Base-by-base conservation (phyloP, 495 filamentous ascomycete genomes). In the Staphylotrichum tortipilum region DNA sequence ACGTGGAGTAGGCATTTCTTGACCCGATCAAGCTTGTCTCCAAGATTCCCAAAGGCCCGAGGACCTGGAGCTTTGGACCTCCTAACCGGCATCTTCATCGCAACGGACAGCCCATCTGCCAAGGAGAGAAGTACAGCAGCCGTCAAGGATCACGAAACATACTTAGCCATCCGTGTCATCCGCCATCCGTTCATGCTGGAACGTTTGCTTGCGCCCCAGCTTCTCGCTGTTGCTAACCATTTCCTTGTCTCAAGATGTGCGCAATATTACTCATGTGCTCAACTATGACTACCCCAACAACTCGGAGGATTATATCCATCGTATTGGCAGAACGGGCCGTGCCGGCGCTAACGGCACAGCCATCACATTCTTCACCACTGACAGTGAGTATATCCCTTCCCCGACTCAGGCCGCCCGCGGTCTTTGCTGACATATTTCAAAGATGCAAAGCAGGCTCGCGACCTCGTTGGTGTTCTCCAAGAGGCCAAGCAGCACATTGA, bases 231-330 rank as follows among this genome's bases (percentile, higher is more conserved):
- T 79, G 88, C 91, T 97, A 95, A 96, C 88, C 73, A 78, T 68
- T 69, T 59, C 48, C 50, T 15, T 56, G 62, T 58, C 67, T 83
- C 38, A 95, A 98, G 92, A 98, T 83, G 92, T 98, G 78, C 89
- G 89, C 71, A 91, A 98, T 79, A 98, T 98, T 73, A 96, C 91
- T 71, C 92, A 98, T 76, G 92, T 98, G 75, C 79, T 98, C 74
- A 98, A 98, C 84, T 97, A 96, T 86, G 92, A 98, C 72, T 95
- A 95, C 69, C 92, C 92, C 67, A 96, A 97, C 78, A 98, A 98
- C 77, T 97, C 92, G 71, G 92, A 98, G 74, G 91, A 96, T 70
- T 98, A 98, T 62, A 91, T 98, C 69, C 92, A 98, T 72, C 87
- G 92, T 72, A 98, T 98, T 75, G 92, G 85, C 68, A 82, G 89